Base-by-base conservation (phyloP, 2,329 filamentous ascomycete genomes). In the Acrodontium crateriforme region DNA sequence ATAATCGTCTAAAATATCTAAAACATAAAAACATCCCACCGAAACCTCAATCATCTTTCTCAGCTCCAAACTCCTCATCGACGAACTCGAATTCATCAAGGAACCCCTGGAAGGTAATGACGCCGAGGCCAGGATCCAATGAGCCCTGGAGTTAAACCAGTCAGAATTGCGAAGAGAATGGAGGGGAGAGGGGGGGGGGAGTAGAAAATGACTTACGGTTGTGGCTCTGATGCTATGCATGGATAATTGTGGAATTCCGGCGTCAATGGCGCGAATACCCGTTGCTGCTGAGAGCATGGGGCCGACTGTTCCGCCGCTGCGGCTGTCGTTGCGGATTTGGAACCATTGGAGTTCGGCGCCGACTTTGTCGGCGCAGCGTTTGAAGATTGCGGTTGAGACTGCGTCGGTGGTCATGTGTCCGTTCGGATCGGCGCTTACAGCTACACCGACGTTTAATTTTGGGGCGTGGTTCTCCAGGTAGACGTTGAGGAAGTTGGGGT, bases 351-450 rank as follows among this genome's bases (percentile, higher is more conserved):
- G 65, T 25, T 67, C 71, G 31, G 71, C 72, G 27, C 64, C 81
- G 36, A 65, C 69, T 34, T 80, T 74, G 41, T 84, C 74, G 6
- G 83, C 85, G 20, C 91, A 71, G 15, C 80, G 70, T 41, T 77
- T 71, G 18, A 95, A 61, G 35, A 95, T 70, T 4, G 83, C 74
- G 3, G 81, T 80, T 8, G 80, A 89, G 11, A 93, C 73, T 30
- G 77, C 74, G 50, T 95, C 85, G 3, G 87, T 94, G 3, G 87
- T 93, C 81, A 94, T 93, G 59, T 95, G 83, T 4, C 83, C 89
- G 48, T 94, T 94, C 28, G 74, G 73, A 55, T 95, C 87, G 13
- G 74, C 73, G 24, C 73, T 75, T 20, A 98, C 67, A 10, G 75
- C 71, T 17, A 94, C 68, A 18, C 89, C 89, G 17, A 89, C 72